Evolutionary conservation across 1,139 yeast species (phyloP), one percentile per base, ranked within the genome.

Genomic region (Kluyveromyces sp.): DNA sequence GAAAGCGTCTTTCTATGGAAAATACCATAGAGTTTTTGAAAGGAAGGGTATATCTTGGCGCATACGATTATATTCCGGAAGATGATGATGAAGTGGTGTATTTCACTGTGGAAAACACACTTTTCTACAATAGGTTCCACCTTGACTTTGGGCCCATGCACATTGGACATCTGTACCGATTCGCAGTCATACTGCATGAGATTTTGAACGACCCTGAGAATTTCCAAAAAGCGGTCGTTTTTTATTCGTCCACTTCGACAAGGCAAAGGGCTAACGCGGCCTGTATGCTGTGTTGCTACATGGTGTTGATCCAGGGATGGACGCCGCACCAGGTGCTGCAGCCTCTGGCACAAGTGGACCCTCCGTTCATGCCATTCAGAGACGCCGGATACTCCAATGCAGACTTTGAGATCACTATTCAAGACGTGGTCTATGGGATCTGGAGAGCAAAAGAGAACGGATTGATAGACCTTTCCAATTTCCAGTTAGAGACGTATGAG

Each of bases 401-500:
- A 0, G 98, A 92, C 64, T 92, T 86, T 60, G 94, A 84, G 58
- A 78, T 92, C 50, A 79, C 95, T 11, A 86, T 92, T 50, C 98
- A 92, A 64, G 98, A 92, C 63, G 77, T 92, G 13, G 95, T 92
- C 2, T 92, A 92, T 57, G 98, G 94, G 9, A 80, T 94, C 64
- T 92, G 98, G 98, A 74, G 96, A 56, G 98, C 98, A n/a, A 92
- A 92, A 61, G 96, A 89, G 61, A 75, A 94, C 58, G 83, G 86
- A 3, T 78, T 92, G 73, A 71, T 92, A 42, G 96, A 92, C 58
- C 71, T 92, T 59, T 84, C 94, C 44, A 71, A 76, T n/a, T 89
- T 92, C 67, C 85, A 89, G 61, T 71, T 92, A 50, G 97, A 92
- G 61, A 95, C 87, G 57, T 84, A 92, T 62, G 98, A 92, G 65